Base-by-base conservation (phyloP, 306 rosid genomes). In the Acacia acuminata region DNA sequence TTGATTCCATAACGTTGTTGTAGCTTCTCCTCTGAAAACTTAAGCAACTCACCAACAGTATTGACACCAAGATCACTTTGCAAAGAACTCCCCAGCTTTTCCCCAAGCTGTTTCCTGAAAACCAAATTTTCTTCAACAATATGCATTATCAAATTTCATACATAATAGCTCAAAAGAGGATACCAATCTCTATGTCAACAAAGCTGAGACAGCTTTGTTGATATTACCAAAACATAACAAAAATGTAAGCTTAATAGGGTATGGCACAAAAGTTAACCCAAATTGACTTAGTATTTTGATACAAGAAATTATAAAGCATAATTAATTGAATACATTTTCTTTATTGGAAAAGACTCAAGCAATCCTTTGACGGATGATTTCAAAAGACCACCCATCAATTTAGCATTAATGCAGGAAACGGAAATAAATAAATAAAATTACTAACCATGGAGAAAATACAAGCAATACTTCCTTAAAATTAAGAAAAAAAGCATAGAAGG, bases 71-170 rank as follows among this genome's bases (percentile, higher is more conserved):
- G 88, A 83, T 93, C 99, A 87, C 81, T 88, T 84, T 93, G 93
- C 88, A 95, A 81, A 25, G 96, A 92, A 86, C 86, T 91, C 43
- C 99, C 99, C 80, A 93, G 91, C 93, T 95, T 95, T 83, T 98
- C 99, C 30, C 99, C 98, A 71, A 95, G 98, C 81, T 93, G 98
- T 85, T 95, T 95, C 98, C 98, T 95, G 92, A 61, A 82, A 77
- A 63, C 58, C 81, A 84, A 64, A 51, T 77, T 69, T 82, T 53
- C 72, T 79, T n/a, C 50, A 76, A 65, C 74, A 82, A 44, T 51
- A 75, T 30, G 68, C 22, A 78, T 80, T 17, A 55, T 22, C 8
- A 66, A 65, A 64, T 64, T 27, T 6, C 40, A 14, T 15, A 27
- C 10, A 3, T 7, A 27, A 27, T 63, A 63, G 20, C 69, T 4